Percentiles rank a stretch among this genome's conserved stretches.
These are phyloP conservation scores for Parafenestella ontariensis DNA, from an alignment of 2,329 filamentous ascomycete genomes.

Conservation along the genomic window DNA sequence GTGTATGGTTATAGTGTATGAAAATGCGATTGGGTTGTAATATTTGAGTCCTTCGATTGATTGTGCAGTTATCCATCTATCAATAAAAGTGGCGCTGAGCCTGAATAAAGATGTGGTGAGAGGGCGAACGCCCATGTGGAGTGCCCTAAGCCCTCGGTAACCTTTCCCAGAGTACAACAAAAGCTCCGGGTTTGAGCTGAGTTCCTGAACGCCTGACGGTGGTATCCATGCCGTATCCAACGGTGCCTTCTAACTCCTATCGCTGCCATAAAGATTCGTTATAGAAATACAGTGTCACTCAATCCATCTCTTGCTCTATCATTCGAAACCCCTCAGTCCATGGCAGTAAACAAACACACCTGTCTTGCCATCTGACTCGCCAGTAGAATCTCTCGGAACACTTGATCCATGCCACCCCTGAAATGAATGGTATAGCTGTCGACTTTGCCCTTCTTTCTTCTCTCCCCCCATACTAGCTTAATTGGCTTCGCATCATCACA, in stretches of 20 bases:
- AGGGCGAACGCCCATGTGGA: not conserved
- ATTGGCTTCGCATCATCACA: conserved; percentile 40
- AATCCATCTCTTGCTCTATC: not conserved
- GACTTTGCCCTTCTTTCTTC: conserved; percentile 46
- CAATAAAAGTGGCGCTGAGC: not conserved
- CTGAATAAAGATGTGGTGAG: not conserved
- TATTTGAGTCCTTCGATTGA: conserved; percentile 1
- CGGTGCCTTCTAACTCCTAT: conserved; percentile 7
- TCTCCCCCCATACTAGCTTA: conserved; percentile 47
- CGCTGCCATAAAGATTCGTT: conserved; percentile 15
- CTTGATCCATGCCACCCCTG: conserved; percentile 47
- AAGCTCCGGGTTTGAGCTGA: not conserved
- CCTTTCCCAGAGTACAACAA: not conserved
- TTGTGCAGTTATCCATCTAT: not conserved
- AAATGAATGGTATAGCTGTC: conserved; percentile 50
- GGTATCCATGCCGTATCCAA: conserved; percentile 21
- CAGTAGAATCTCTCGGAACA: conserved; percentile 45
- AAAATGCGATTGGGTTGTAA: not conserved
- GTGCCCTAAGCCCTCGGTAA: not conserved
- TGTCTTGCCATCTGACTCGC: conserved; percentile 49
- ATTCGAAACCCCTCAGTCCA: conserved; percentile 26
- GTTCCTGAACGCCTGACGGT: conserved; percentile 9
- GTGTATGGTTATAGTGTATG: not conserved
- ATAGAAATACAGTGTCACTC: conserved; percentile 6
- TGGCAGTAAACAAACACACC: conserved; percentile 47